A percentile compares a stretch with the other conserved stretches of the same genome.
Conservation (phyloP, 1,139 yeast genomes). For the Sporopachydermia cereana region DNA sequence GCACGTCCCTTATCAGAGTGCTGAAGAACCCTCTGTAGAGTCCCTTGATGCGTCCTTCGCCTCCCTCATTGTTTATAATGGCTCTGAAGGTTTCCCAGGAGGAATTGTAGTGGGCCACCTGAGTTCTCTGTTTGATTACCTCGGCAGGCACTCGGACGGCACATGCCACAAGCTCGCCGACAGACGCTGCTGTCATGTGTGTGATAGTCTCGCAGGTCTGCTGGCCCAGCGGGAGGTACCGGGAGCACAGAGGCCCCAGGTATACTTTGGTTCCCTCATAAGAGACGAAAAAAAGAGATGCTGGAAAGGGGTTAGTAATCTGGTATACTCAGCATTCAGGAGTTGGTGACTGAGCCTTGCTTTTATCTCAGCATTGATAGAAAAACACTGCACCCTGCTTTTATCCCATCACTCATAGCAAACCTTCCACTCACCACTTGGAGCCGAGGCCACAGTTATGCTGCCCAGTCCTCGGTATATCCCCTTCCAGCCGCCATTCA, state of each 20-base stretch:
- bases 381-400: too few relatives aligned
- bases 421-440: constrained; percentile 28
- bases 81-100: constrained; percentile 56
- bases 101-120: constrained; percentile 39
- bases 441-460: constrained; percentile 91
- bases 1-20: constrained; percentile 88
- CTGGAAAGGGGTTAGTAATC: constrained; percentile 32
- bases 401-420: too few relatives aligned
- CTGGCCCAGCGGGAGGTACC: constrained; percentile 18
- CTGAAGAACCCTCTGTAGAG: constrained; percentile 89
- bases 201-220: constrained; percentile 30
- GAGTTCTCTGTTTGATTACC: constrained; percentile 90
- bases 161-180: constrained; percentile 91
- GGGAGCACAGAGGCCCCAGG: constrained; percentile 33
- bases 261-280: constrained; percentile 64
- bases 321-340: too few relatives aligned
- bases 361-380: too few relatives aligned
- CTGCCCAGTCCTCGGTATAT: constrained; percentile 88
- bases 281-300: constrained; percentile 79
- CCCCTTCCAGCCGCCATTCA: constrained; percentile 87
- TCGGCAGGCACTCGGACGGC: constrained; percentile 93
- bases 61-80: constrained; percentile 46
- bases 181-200: constrained; percentile 81
- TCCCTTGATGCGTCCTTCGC: constrained; percentile 71
- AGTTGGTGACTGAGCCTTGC: not conserved